phyloP scores from a whole-genome alignment of 768 basidiomycete species.

The Termitomyces sp. region DNA sequence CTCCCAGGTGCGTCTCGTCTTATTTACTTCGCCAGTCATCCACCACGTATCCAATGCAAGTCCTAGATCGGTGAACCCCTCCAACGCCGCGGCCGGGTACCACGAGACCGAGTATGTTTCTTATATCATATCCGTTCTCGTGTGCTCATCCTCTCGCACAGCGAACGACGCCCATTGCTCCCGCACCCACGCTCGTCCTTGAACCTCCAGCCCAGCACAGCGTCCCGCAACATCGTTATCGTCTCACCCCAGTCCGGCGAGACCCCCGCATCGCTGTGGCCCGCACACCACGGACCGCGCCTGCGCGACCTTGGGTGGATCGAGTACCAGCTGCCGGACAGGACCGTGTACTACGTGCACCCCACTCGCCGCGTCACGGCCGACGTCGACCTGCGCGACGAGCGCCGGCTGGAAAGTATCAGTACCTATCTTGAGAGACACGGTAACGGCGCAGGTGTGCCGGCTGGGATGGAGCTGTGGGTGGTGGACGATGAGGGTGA shows the following conservation, averaged over 20 bases:
- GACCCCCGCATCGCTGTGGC: slow-evolving; percentile 13
- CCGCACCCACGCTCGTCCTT: slow-evolving; percentile 27
- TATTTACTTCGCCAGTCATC: background rate
- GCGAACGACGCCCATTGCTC: slow-evolving; percentile 52
- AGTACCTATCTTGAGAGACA: slow-evolving; percentile 38
- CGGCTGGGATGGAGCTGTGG: slow-evolving; percentile 55
- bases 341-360: slow-evolving; percentile 64
- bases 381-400: slow-evolving; percentile 58
- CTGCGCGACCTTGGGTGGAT: slow-evolving; percentile 65
- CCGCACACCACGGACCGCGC: slow-evolving; percentile 21
- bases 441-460: slow-evolving; percentile 22
- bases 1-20: slow-evolving; percentile 18
- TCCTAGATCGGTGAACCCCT: slow-evolving; percentile 17
- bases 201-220: slow-evolving; percentile 21
- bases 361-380: slow-evolving; percentile 57
- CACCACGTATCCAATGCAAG: background rate
- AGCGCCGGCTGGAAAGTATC: slow-evolving; percentile 44
- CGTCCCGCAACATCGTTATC: slow-evolving; percentile 13
- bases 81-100: slow-evolving; percentile 5
- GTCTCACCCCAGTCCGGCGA: slow-evolving; percentile 18
- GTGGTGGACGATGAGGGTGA: slow-evolving; percentile 33
- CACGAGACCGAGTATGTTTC: slow-evolving; percentile 25
- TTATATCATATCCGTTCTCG: background rate
- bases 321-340: slow-evolving; percentile 72
- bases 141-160: slow-evolving; percentile 15